phyloP scores from a whole-genome alignment of 2,329 filamentous ascomycete species.

The Arthrocladium fulminans region DNA sequence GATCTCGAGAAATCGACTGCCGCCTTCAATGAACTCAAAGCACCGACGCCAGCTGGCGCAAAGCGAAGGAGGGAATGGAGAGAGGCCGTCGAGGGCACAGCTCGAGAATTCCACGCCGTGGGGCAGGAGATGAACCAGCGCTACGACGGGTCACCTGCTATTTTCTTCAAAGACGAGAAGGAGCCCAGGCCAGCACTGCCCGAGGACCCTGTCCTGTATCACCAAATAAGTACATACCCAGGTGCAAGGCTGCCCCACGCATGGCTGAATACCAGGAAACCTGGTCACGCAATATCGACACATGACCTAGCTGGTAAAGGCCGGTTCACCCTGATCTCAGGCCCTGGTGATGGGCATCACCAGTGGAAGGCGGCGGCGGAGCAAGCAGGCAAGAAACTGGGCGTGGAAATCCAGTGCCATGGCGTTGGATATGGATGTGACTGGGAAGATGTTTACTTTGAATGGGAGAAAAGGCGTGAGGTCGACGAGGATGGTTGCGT shows the following conservation, averaged over 20 bases:
- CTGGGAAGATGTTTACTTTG: slow-evolving; percentile 54
- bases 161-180: slow-evolving; percentile 39
- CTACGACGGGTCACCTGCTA: slow-evolving; percentile 38
- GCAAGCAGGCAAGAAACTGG: slow-evolving; percentile 31
- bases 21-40: slow-evolving; percentile 36
- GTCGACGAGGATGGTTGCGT: slow-evolving; percentile 52
- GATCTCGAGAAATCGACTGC: slow-evolving; percentile 33
- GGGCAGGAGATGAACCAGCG: slow-evolving; percentile 53
- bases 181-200: slow-evolving; percentile 21
- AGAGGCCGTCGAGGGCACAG: slow-evolving; percentile 35
- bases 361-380: slow-evolving; percentile 45
- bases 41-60: slow-evolving; percentile 31
- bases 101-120: slow-evolving; percentile 46
- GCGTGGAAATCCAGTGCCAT: slow-evolving; percentile 41
- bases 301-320: slow-evolving; percentile 53
- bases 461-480: slow-evolving; percentile 48
- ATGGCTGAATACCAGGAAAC: slow-evolving; percentile 48
- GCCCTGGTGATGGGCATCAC: slow-evolving; percentile 41
- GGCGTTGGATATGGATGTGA: slow-evolving; percentile 51
- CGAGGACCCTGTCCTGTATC: slow-evolving; percentile 36
- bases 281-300: slow-evolving; percentile 43
- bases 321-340: slow-evolving; percentile 43
- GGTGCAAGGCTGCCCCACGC: slow-evolving; percentile 54
- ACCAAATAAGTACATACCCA: slow-evolving; percentile 47
- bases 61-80: slow-evolving; percentile 34